Base-by-base conservation (phyloP, 805 yeast genomes). In the Yarrowia sp. region DNA sequence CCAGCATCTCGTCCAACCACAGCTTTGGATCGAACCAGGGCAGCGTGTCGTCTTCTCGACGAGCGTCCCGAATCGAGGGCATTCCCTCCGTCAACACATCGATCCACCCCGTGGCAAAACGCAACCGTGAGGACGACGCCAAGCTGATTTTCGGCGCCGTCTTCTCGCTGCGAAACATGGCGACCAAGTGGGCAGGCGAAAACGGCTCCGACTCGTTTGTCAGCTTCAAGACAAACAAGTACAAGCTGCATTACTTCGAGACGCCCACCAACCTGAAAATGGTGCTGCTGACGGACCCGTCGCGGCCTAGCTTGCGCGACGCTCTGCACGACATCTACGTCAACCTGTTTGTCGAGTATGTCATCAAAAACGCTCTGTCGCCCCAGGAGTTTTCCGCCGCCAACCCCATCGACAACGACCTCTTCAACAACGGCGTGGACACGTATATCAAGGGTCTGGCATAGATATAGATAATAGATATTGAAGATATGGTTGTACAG, bases 141-240 rank as follows among this genome's bases (percentile, higher is more conserved):
- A 87, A 93, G 72, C 80, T 94, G 32, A 78, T 94, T 13, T 94
- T 90, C 71, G 99, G 99, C 12, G 84, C 89, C 38, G 77, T 90
- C 9, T 88, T 84, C 71, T 90, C 97, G 12, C 74, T 93, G 64
- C 80, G 91, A 59, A 89, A 86, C 65, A 82, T 94, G 36, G 81
- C 93, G 0, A 78, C 83, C n/a, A 85, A 81, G 64, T 69, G 84
- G 72, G 71, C 75, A 44, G 65, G 75, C 65, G 70, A 70, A 69
- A 66, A 71, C 65, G 42, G 65, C 18, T n/a, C 62, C n/a, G 69
- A 68, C 33, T 63, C 71, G 29, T 76, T 76, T 64, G 65, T 70
- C 22, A 65, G 72, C 10, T 77, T 67, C 68, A 64, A 68, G 14
- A 89, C 97, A 0, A 84, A 89, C 1, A 81, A 82, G 65, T 92